Base-by-base conservation (phyloP, 2,329 filamentous ascomycete genomes). In the Colletotrichum agaves region DNA sequence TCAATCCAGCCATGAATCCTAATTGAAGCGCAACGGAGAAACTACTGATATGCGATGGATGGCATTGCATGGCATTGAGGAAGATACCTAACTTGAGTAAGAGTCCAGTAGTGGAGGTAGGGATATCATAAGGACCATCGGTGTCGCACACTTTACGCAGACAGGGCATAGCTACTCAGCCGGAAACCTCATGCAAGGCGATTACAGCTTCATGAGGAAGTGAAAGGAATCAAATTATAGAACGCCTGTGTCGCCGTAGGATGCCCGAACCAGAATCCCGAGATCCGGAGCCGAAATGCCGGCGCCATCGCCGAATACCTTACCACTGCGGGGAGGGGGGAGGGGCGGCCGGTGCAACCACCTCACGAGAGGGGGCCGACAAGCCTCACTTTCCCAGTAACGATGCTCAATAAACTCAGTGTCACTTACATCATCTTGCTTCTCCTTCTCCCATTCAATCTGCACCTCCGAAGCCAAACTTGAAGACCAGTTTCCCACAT, bases 281-380 rank as follows among this genome's bases (percentile, higher is more conserved):
- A 60, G n/a, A 43, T 44, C 61, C 64, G 64, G 64, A 12, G 35
- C 64, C 64, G 64, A 67, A 59, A n/a, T 64, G 64, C 64, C 61
- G 64, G 53, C 17, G 21, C 15, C 61, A n/a, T 53, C 37, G 52
- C 64, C 64, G 61, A 59, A 39, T 52, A 7, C 52, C 21, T 31
- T 44, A 3, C 52, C 17, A 43, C 61, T 64, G 53, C 46, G 60
- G 64, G 60, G 64, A 60, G 60, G 60, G 53, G 64, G 64, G 60
- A 60, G 60, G 64, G 64, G 60, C 52, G 53, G 64, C 60, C 39
- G 13, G 43, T 50, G 39, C 35, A 44, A 43, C 44, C 44, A 19
- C 27, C 23, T 27, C 46, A 19, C 35, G 37, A 12, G 33, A 53
- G 53, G 35, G 31, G 53, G 47, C n/a, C 19, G 10, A 35, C 19